Percentiles rank a stretch among this genome's conserved stretches.
Evolutionary conservation across 176 grass and related monocot species (phyloP).

Genomic region (sorghum (Sorghum bicolor)): DNA sequence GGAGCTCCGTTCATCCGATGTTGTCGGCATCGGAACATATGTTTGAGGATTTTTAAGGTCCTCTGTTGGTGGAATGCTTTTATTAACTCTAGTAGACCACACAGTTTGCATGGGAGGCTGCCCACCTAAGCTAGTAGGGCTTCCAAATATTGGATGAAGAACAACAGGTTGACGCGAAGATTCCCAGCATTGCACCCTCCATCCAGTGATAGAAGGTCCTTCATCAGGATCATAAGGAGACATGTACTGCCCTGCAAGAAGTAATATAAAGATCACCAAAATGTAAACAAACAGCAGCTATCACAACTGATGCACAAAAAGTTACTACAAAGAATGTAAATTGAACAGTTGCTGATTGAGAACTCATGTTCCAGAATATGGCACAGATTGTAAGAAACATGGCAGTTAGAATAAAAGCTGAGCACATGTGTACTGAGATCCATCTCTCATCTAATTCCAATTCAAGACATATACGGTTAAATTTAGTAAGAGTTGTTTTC

Average conservation of each 20-base stretch:
- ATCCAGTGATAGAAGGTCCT: conserved; percentile 98
- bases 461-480: neutral
- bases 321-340: neutral
- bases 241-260: conserved; percentile 89
- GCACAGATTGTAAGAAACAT: neutral
- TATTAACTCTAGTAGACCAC: conserved; percentile 93
- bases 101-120: conserved; percentile 95
- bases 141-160: conserved; percentile 99
- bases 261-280: conserved; percentile 19
- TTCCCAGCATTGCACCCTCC: conserved; percentile 98
- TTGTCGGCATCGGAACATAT: conserved; percentile 61
- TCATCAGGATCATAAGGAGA: conserved; percentile 99
- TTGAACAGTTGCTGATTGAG: neutral
- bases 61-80: conserved; percentile 89
- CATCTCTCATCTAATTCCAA: neutral
- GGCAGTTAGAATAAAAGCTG: neutral
- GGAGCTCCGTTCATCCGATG: conserved; percentile 80
- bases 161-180: conserved; percentile 90
- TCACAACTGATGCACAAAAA: neutral
- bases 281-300: conserved; percentile 7
- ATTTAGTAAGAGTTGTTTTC: neutral
- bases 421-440: neutral
- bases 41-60: conserved; percentile 88
- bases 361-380: conserved; percentile 12
- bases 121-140: conserved; percentile 70